Conservation (phyloP, 2,329 filamentous ascomycete genomes). For the Beauveria sp. region DNA sequence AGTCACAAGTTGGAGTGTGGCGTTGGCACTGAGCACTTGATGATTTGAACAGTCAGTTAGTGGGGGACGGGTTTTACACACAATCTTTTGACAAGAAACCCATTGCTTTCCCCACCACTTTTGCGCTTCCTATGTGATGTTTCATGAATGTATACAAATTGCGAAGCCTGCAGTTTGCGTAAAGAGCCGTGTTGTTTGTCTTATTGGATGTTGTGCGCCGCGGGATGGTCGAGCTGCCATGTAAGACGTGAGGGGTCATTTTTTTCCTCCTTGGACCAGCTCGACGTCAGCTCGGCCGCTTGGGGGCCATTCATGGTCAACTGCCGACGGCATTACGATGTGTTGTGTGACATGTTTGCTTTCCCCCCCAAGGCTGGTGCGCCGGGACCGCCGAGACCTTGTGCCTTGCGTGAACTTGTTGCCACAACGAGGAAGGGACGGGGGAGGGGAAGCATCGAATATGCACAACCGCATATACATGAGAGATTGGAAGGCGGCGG, state of each 20-base stretch:
- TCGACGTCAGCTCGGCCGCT: neutral
- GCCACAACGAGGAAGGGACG: neutral
- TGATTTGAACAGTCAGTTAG: neutral
- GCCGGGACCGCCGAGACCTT: neutral
- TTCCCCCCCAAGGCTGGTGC: neutral
- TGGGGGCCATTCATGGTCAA: constrained; percentile 1
- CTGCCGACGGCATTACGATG: neutral
- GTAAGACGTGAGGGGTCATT: constrained; percentile 1
- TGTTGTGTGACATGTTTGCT: constrained; percentile 5
- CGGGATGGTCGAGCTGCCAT: neutral
- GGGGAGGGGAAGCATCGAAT: neutral
- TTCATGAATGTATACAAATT: neutral
- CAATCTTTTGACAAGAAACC: neutral
- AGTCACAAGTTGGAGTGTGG: neutral
- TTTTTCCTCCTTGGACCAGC: neutral
- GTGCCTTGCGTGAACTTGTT: neutral
- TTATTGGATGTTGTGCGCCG: neutral
- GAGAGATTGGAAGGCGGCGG: no score
- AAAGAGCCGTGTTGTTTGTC: neutral
- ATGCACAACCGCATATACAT: no score
- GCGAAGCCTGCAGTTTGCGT: neutral
- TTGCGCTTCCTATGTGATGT: neutral
- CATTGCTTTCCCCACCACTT: neutral
- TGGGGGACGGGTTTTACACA: neutral
- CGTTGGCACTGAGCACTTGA: neutral